Percentiles rank a stretch among this genome's conserved stretches.
phyloP scores from a whole-genome alignment of 2,329 filamentous ascomycete species.

The Fusarium nodosum region DNA sequence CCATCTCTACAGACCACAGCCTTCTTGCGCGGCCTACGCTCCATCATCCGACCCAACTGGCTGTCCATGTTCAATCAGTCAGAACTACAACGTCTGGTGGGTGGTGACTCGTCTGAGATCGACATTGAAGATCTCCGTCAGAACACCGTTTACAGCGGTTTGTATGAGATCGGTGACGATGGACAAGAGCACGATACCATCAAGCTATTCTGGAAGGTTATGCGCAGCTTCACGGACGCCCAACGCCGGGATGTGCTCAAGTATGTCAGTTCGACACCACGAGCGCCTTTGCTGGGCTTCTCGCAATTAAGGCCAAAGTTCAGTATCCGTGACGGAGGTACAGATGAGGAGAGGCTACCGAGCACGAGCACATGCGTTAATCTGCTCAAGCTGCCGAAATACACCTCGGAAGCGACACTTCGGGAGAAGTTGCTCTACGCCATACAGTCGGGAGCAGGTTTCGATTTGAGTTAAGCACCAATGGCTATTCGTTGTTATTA shows the following conservation, averaged over 20 bases:
- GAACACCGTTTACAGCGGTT: constrained; percentile 88
- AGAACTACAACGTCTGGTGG: constrained; percentile 92
- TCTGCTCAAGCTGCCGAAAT: constrained; percentile 89
- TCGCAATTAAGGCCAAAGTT: constrained; percentile 86
- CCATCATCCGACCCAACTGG: constrained; percentile 93
- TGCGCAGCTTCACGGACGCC: constrained; percentile 79
- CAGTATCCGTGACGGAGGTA: constrained; percentile 83
- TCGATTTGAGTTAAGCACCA: constrained; percentile 76
- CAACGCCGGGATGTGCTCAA: constrained; percentile 90
- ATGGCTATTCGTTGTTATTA: no score
- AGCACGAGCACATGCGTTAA: constrained; percentile 98
- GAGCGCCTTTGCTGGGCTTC: constrained; percentile 91
- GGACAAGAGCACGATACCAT: constrained; percentile 87
- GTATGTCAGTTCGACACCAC: constrained; percentile 93
- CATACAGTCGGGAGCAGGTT: constrained; percentile 89
- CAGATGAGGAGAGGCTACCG: constrained; percentile 77
- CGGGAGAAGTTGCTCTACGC: constrained; percentile 90
- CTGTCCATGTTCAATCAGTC: constrained; percentile 98
- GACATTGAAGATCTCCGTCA: constrained; percentile 86
- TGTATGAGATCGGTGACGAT: constrained; percentile 92
- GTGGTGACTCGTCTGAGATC: constrained; percentile 87
- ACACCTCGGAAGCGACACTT: constrained; percentile 74
- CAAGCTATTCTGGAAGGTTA: constrained; percentile 90
- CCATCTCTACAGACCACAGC: constrained; percentile 85
- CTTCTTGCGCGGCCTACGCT: constrained; percentile 86